Evolutionary conservation across 2,329 filamentous ascomycete species (phyloP), one percentile per base, ranked within the genome.

Genomic region (Sclerotinia borealis): DNA sequence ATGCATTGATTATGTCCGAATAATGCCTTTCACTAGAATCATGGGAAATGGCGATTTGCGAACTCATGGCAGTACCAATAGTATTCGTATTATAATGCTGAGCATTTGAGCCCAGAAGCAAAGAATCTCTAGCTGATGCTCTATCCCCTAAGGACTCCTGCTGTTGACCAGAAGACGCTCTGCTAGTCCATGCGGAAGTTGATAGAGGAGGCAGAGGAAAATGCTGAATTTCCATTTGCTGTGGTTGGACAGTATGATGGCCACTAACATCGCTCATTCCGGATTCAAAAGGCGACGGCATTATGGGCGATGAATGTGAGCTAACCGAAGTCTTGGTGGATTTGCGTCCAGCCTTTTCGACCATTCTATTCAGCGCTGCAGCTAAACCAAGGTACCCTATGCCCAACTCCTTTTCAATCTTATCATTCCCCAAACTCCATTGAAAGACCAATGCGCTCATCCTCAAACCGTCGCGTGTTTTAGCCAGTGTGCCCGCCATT

Each of bases 381-480:
- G 84, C 83, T 9, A 90, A 79, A 5, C 85, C 85, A 1, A 85
- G 86, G 70, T 88, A 90, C 49, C 87, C 87, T 51, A 88, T 87
- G 22, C 85, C 85, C 48, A 84, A 80, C 15, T 84, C 80, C 19
- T 81, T 81, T 67, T 88, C 85, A 19, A 83, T 81, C 71, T 81
- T 83, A 25, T 79, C 79, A 36, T 79, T 79, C 10, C 85, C 85
- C 4, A 89, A 77, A 25, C 82, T 84, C 85, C 86, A 89, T 68
- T 87, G 82, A 73, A 89, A 85, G 69, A 87, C 81, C 50, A 85
- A 78, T 9, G 84, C 82, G 70, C 84, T 87, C 79, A 88, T 85
- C 68, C 81, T 82, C 55, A 90, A 75, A 2, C 83, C 81, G 68
- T 89, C 85, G 11, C 83, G 80, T 15, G 82, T 86, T 72, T 80